These are phyloP conservation scores for Puccinellia tenuiflora DNA, from an alignment of 176 grass and related monocot species.

Conservation along the genomic window DNA sequence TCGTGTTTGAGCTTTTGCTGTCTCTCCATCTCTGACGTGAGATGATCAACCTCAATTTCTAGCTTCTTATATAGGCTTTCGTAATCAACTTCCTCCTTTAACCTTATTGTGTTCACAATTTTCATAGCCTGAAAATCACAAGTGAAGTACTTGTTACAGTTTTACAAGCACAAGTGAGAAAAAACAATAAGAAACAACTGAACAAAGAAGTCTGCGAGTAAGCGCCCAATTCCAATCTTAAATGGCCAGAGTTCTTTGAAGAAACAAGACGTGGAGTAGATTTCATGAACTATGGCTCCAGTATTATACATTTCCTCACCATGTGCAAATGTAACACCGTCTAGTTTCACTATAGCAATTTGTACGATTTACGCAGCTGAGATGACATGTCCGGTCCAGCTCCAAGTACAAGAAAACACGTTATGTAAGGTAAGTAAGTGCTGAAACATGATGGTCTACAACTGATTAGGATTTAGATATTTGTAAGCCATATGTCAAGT, in stretches of 20 bases:
- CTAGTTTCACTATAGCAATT: not conserved
- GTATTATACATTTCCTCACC: not conserved
- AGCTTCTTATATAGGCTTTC: slow-evolving; percentile 80
- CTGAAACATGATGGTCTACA: not conserved
- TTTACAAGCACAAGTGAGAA: not conserved
- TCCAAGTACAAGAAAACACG: not conserved
- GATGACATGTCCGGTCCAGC: slow-evolving; percentile 6
- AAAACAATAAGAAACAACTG: slow-evolving; percentile 1
- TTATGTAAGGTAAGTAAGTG: not conserved
- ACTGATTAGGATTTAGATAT: not conserved
- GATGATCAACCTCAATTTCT: slow-evolving; percentile 73
- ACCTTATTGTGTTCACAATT: slow-evolving; percentile 76
- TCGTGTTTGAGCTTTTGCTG: slow-evolving; percentile 59
- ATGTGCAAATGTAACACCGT: not conserved
- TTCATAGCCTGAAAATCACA: slow-evolving; percentile 90
- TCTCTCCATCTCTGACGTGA: slow-evolving; percentile 94
- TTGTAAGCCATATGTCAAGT: not conserved
- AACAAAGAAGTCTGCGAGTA: not conserved
- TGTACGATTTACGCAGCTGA: slow-evolving; percentile 6
- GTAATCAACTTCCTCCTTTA: slow-evolving; percentile 96
- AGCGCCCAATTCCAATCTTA: not conserved
- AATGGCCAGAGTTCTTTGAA: not conserved
- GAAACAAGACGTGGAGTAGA: not conserved
- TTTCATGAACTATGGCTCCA: slow-evolving; percentile 7
- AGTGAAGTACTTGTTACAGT: not conserved